phyloP scores from a whole-genome alignment of 2,329 filamentous ascomycete genomes.

The Nannizzia gypsea region DNA sequence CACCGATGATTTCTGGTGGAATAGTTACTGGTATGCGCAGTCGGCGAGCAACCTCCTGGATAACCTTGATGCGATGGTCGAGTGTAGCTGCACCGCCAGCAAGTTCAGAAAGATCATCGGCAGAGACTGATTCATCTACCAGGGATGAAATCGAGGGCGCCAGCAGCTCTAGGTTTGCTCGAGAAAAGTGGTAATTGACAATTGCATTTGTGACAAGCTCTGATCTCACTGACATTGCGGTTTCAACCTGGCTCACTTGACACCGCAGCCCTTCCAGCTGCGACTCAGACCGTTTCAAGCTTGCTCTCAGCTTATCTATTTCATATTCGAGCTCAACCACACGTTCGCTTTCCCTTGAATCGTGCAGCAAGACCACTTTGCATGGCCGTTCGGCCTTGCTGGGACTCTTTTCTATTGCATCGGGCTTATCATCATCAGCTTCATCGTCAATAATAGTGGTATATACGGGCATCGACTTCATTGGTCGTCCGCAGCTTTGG shows the following conservation, averaged over 20 bases:
- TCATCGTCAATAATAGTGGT: background rate
- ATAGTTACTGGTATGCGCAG: constrained; percentile 10
- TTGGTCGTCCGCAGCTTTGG: constrained; percentile 11
- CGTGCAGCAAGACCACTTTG: constrained; percentile 10
- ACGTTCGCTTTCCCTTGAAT: constrained; percentile 9
- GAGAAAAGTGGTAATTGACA: constrained; percentile 11
- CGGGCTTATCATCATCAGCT: background rate
- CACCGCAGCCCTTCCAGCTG: constrained; percentile 8
- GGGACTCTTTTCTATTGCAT: constrained; percentile 3
- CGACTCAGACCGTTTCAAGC: constrained; percentile 10
- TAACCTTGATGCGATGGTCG: constrained; percentile 9
- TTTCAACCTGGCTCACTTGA: constrained; percentile 12
- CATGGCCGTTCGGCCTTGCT: background rate
- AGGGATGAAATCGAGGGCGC: constrained; percentile 9
- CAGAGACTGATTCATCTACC: constrained; percentile 10
- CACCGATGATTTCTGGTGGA: constrained; percentile 1
- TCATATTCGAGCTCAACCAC: constrained; percentile 11
- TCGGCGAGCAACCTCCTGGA: constrained; percentile 10
- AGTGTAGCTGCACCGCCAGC: constrained; percentile 12
- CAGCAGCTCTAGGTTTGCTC: constrained; percentile 9
- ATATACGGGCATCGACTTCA: constrained; percentile 4
- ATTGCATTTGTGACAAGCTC: constrained; percentile 12
- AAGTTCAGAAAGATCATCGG: constrained; percentile 9
- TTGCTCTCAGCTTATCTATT: constrained; percentile 8
- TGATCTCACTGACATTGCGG: constrained; percentile 8